Percentiles rank a stretch among this genome's conserved stretches.
Evolutionary conservation across 805 yeast genomes (phyloP).

Genomic region (Alloascoidea hylecoeti): DNA sequence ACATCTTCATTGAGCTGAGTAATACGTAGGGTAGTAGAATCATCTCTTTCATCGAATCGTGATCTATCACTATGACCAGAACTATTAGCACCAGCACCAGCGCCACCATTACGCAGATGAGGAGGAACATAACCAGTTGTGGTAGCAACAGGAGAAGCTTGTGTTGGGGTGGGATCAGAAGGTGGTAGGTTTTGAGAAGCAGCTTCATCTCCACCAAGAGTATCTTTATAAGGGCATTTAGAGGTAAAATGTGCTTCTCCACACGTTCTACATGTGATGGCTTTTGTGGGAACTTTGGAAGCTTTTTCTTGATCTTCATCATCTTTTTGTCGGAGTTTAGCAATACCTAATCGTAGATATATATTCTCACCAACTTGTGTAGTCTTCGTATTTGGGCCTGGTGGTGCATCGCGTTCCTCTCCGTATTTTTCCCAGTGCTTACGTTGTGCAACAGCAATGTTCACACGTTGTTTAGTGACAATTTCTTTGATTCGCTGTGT

Average conservation of each 20-base stretch:
- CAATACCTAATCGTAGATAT: slow-evolving; percentile 50
- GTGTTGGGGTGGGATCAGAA: slow-evolving; percentile 17
- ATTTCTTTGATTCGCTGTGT: slow-evolving; percentile 77
- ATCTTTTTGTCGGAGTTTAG: slow-evolving; percentile 20
- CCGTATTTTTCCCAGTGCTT: slow-evolving; percentile 86
- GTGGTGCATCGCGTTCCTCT: slow-evolving; percentile 51
- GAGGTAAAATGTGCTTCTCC: slow-evolving; percentile 88
- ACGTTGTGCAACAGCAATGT: slow-evolving; percentile 77
- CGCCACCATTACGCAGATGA: slow-evolving; percentile 31
- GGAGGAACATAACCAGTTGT: slow-evolving; percentile 44
- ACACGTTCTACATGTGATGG: slow-evolving; percentile 74
- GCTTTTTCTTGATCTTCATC: slow-evolving; percentile 44
- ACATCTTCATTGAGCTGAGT: slow-evolving; percentile 82
- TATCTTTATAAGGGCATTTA: slow-evolving; percentile 92
- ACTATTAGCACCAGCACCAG: slow-evolving; percentile 20
- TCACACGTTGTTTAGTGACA: slow-evolving; percentile 66
- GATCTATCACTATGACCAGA: slow-evolving; percentile 19
- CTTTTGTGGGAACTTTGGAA: slow-evolving; percentile 31
- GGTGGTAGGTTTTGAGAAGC: slow-evolving; percentile 17
- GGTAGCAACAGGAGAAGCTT: slow-evolving; percentile 16
- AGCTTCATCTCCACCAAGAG: slow-evolving; percentile 44
- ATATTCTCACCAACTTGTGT: slow-evolving; percentile 84
- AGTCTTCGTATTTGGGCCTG: slow-evolving; percentile 83
- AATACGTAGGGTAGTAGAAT: slow-evolving; percentile 75
- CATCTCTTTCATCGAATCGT: slow-evolving; percentile 55